Conservation (phyloP, 345 rosid species). For the Camelina sativa region DNA sequence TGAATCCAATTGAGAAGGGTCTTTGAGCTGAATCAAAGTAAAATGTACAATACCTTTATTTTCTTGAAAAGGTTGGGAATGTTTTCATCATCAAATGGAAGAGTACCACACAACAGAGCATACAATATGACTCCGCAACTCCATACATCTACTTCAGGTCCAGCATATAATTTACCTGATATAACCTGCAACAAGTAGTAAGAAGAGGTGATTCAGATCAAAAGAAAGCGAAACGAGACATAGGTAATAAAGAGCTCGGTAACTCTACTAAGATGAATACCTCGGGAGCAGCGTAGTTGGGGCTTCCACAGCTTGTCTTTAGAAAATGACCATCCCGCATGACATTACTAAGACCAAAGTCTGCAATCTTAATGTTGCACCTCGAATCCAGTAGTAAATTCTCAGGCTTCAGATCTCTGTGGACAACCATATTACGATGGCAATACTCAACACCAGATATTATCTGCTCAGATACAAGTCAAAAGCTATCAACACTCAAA, state of each 20-base stretch:
- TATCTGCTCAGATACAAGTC: slow-evolving; percentile 59
- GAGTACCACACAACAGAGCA: slow-evolving; percentile 88
- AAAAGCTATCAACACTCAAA: slow-evolving; percentile 6
- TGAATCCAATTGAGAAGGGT: background rate
- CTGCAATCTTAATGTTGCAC: slow-evolving; percentile 91
- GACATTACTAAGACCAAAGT: slow-evolving; percentile 93
- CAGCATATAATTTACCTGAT: slow-evolving; percentile 88
- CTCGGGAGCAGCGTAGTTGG: slow-evolving; percentile 95
- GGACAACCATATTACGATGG: slow-evolving; percentile 92
- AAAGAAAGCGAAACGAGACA: background rate
- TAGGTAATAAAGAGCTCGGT: background rate
- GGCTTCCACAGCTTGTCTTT: slow-evolving; percentile 96
- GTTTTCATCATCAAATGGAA: slow-evolving; percentile 97
- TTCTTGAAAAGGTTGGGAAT: slow-evolving; percentile 90
- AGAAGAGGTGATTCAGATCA: slow-evolving; percentile 8
- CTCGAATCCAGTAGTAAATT: slow-evolving; percentile 89
- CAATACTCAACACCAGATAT: slow-evolving; percentile 94
- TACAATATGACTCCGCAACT: slow-evolving; percentile 96
- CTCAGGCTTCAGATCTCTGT: slow-evolving; percentile 97
- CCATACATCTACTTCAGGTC: slow-evolving; percentile 99
- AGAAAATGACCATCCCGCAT: slow-evolving; percentile 96
- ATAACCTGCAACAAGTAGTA: slow-evolving; percentile 59
- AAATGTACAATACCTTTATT: slow-evolving; percentile 64
- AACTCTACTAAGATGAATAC: slow-evolving; percentile 25
- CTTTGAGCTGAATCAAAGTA: slow-evolving; percentile 17